Evolutionary conservation across 305 asterid species (phyloP).

Genomic region (Fraxinus sp.): DNA sequence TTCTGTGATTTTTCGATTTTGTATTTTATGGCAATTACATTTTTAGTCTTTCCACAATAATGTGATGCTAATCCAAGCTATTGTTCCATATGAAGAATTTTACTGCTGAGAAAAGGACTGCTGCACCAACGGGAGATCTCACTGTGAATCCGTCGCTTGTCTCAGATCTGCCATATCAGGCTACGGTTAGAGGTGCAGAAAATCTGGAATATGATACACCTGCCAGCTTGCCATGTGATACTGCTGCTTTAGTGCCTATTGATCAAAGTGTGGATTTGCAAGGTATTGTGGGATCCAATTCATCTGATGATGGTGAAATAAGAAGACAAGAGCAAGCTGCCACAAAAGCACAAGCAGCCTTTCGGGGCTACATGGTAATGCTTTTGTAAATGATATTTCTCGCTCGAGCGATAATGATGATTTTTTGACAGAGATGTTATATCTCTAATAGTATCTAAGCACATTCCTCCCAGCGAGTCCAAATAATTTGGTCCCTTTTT

Average conservation of each 20-base stretch:
- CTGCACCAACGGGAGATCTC: conserved; percentile 38
- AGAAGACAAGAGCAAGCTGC: conserved; percentile 70
- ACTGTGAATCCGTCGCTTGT: conserved; percentile 44
- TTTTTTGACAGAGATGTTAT: background rate
- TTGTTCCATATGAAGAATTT: conserved; percentile 49
- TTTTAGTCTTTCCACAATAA: conserved; percentile 7
- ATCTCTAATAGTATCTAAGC: conserved; percentile 6
- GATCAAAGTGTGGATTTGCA: conserved; percentile 40
- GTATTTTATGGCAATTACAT: conserved; percentile 1
- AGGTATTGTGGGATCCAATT: conserved; percentile 23
- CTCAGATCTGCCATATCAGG: conserved; percentile 43
- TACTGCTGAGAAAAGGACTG: conserved; percentile 42
- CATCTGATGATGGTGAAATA: conserved; percentile 51
- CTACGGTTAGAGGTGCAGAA: conserved; percentile 44
- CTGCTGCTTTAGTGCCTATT: conserved; percentile 37
- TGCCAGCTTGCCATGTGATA: conserved; percentile 40
- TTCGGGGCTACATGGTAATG: conserved; percentile 87
- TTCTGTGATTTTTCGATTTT: conserved; percentile 9
- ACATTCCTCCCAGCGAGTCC: background rate
- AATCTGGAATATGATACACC: conserved; percentile 46
- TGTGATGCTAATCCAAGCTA: conserved; percentile 25
- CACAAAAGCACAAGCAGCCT: conserved; percentile 79
- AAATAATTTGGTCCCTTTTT: background rate
- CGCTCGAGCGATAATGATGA: background rate
- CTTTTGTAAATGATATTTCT: conserved; percentile 17